Percentiles rank a stretch among this genome's conserved stretches.
Evolutionary conservation across 345 rosid species (phyloP).

Genomic region (Populus pruinosa): DNA sequence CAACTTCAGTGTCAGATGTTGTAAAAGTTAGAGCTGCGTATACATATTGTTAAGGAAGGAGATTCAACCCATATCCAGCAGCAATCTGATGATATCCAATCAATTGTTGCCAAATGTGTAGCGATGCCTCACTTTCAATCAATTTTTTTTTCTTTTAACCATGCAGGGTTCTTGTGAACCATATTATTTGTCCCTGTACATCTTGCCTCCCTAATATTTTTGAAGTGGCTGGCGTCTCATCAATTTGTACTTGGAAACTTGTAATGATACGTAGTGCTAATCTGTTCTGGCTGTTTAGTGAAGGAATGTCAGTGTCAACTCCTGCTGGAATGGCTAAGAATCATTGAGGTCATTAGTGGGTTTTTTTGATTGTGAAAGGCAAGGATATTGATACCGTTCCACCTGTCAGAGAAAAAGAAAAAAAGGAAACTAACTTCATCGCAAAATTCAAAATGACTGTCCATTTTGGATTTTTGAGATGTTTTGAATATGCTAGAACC

Average conservation of each 20-base stretch:
- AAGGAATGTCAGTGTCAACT: no score
- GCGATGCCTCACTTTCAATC: constrained; percentile 11
- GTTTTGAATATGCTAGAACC: no score
- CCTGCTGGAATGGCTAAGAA: no score
- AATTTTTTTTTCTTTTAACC: neutral
- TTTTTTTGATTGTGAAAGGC: no score
- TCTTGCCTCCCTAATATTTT: constrained; percentile 25
- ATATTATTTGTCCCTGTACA: neutral
- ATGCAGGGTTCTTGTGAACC: neutral
- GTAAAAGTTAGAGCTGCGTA: constrained; percentile 22
- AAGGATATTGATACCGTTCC: no score
- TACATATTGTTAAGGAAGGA: constrained; percentile 23
- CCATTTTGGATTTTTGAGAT: no score
- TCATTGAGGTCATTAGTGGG: no score
- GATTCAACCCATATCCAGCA: neutral
- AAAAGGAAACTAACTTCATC: no score
- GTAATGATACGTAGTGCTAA: neutral
- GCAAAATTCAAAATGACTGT: no score
- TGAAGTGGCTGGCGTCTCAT: constrained; percentile 29
- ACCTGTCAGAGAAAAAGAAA: no score
- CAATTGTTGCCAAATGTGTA: constrained; percentile 21
- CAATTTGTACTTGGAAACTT: neutral
- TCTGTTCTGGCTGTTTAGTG: neutral
- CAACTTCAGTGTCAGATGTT: constrained; percentile 19
- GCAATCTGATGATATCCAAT: constrained; percentile 1